Evolutionary conservation across 257 asterid genomes (phyloP).

Genomic region (Lantana camara): DNA sequence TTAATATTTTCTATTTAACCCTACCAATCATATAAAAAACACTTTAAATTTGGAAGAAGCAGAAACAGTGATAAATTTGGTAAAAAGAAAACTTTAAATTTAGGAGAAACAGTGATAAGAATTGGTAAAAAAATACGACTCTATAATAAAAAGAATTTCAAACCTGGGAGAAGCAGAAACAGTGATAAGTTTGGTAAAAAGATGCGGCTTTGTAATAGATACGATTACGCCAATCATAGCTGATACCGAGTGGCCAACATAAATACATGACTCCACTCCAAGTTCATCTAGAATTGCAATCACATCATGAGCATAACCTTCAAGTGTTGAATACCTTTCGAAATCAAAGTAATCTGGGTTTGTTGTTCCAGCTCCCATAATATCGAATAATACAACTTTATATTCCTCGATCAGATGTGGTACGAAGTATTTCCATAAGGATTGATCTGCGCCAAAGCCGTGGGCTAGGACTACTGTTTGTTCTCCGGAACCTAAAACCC

Average conservation of each 20-base stretch:
- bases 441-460: slow-evolving; percentile 61
- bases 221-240: slow-evolving; percentile 68
- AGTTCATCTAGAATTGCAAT: slow-evolving; percentile 58
- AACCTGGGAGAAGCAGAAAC: slow-evolving; percentile 83
- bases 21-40: too few species aligned
- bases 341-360: slow-evolving; percentile 67
- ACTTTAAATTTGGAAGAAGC: slow-evolving; percentile 67
- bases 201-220: slow-evolving; percentile 69
- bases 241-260: slow-evolving; percentile 58
- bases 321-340: slow-evolving; percentile 47
- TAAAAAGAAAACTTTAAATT: too few species aligned
- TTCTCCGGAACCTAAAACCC: slow-evolving; percentile 53
- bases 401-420: slow-evolving; percentile 51
- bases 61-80: slow-evolving; percentile 58
- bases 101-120: too few species aligned
- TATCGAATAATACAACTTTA: slow-evolving; percentile 46
- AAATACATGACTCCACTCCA: slow-evolving; percentile 33
- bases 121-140: too few species aligned
- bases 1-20: too few species aligned
- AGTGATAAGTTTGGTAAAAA: slow-evolving; percentile 62
- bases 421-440: slow-evolving; percentile 55
- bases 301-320: slow-evolving; percentile 51
- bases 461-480: slow-evolving; percentile 47
- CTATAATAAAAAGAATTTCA: too few species aligned
- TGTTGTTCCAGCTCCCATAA: slow-evolving; percentile 62